A percentile compares a stretch with the other conserved stretches of the same genome.
These are phyloP conservation scores for Rauvolfia tetraphylla DNA, from an alignment of 257 asterid species.

Conservation along the genomic window DNA sequence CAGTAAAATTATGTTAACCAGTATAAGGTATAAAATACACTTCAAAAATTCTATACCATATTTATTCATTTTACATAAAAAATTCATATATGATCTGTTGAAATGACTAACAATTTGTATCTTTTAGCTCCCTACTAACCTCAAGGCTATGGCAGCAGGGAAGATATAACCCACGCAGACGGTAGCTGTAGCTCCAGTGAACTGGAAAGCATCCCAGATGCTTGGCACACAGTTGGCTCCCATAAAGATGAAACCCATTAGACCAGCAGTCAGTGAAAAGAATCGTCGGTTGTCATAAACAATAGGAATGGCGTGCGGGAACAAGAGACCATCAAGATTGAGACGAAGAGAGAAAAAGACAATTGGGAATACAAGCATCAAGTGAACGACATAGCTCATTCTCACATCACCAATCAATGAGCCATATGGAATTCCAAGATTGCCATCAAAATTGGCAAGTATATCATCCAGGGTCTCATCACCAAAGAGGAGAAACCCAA, in stretches of 20 bases:
- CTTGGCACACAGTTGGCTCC: conserved; percentile 86
- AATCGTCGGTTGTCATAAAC: conserved; percentile 64
- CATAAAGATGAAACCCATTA: conserved; percentile 61
- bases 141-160: conserved; percentile 76
- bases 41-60: background rate
- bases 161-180: conserved; percentile 78
- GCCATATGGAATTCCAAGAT: conserved; percentile 68
- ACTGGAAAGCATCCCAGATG: conserved; percentile 92
- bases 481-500: conserved; percentile 78
- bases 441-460: conserved; percentile 82
- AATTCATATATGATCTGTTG: background rate
- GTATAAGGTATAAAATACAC: too few species aligned
- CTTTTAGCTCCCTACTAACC: conserved; percentile 36
- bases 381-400: conserved; percentile 75
- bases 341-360: conserved; percentile 86
- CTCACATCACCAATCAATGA: conserved; percentile 71
- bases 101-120: background rate
- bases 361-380: conserved; percentile 83
- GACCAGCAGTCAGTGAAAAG: conserved; percentile 48
- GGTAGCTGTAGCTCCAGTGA: conserved; percentile 92
- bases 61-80: background rate
- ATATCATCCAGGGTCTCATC: conserved; percentile 74
- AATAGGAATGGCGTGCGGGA: conserved; percentile 63
- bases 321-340: conserved; percentile 67
- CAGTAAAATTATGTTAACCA: too few species aligned